Evolutionary conservation across 345 rosid genomes (phyloP), one percentile per base, ranked within the genome.

Genomic region (Salix koriyanagi): DNA sequence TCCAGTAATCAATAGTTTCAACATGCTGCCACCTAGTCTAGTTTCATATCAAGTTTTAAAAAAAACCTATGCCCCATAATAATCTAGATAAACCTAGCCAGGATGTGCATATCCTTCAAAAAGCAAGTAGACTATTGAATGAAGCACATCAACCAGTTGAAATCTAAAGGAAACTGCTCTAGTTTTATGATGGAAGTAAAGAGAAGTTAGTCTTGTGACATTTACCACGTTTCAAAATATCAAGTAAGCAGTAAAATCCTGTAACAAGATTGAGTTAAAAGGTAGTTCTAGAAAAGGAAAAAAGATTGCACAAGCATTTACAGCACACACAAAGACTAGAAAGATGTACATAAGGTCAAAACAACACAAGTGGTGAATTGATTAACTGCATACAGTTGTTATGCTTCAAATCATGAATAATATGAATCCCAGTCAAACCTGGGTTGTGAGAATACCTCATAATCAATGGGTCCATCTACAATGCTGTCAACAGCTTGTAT

Each of bases 361-460:
- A 61, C 1, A 37, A 34, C 32, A 74, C 73, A 79, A 65, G 34
- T 69, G 52, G 71, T 44, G 32, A 74, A 71, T 52, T 54, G 82
- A 75, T 58, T 62, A 81, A 71, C 69, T 56, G 48, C 39, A 2
- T 67, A 72, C 77, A 75, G 32, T 26, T 15, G 79, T 30, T 66
- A 76, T 78, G 34, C 69, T 65, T 62, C 48, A 50, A 66, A 83
- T 86, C 82, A 88, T 42, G 76, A 46, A 74, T 79, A 58, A 83
- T 86, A 85, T 26, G 90, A 87, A 79, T 95, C 99, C 99, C 99
- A 95, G 71, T 95, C 97, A 73, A 96, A 92, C 77, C 85, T 96
- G 77, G 99, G 99, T 58, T 87, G 88, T 34, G 97, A 91, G 81
- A 87, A 93, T 79, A 89, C 87, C 89, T 96, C 99, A 72, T 96